A percentile compares a stretch with the other conserved stretches of the same genome.
Conservation (phyloP, 495 filamentous ascomycete species). For the Penicillium arizonense region DNA sequence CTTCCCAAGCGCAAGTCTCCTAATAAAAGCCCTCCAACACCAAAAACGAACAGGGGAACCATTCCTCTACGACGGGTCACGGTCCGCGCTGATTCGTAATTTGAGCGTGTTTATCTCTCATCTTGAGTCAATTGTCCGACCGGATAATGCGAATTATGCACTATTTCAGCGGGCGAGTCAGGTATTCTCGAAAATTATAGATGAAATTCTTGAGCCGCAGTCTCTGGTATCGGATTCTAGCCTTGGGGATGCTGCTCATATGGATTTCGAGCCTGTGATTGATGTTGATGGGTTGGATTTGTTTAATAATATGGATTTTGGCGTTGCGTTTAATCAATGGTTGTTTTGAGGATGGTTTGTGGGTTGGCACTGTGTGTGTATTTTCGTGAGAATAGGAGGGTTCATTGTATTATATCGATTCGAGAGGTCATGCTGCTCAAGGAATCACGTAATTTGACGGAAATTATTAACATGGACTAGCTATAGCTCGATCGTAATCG, state of each 20-base stretch:
- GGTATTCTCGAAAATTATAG: conserved; percentile 30
- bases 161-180: conserved; percentile 28
- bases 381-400: too few relatives aligned
- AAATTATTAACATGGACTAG: too few relatives aligned
- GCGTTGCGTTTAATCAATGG: conserved; percentile 30
- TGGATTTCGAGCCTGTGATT: conserved; percentile 18
- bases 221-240: neutral
- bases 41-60: conserved; percentile 40
- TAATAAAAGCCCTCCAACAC: conserved; percentile 43
- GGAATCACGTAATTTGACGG: too few relatives aligned
- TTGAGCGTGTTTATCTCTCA: conserved; percentile 54
- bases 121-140: conserved; percentile 24
- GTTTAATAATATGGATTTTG: conserved; percentile 27
- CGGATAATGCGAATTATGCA: conserved; percentile 20
- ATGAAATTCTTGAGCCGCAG: conserved; percentile 34
- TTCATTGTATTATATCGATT: too few relatives aligned
- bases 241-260: neutral
- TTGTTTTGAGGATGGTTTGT: conserved; percentile 15
- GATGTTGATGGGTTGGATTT: conserved; percentile 21
- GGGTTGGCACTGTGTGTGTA: too few relatives aligned
- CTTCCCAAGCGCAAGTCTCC: conserved; percentile 36
- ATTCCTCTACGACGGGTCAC: conserved; percentile 38
- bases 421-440: too few relatives aligned
- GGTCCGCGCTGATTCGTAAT: conserved; percentile 57
- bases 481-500: too few relatives aligned